phyloP scores from a whole-genome alignment of 2,329 filamentous ascomycete species.

The Tetracladium maxilliforme region DNA sequence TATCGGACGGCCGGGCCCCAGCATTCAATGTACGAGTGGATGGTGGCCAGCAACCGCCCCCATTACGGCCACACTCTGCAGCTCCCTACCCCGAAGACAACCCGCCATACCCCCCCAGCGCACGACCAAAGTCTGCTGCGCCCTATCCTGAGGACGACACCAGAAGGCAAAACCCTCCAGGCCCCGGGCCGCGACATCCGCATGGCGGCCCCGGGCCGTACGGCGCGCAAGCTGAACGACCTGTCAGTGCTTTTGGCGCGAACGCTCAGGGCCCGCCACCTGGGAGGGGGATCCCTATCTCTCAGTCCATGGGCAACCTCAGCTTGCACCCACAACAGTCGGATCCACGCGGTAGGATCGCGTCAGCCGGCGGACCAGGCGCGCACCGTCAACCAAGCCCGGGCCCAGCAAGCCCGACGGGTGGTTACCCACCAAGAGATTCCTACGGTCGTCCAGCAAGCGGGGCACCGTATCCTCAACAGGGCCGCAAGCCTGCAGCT shows the following conservation, averaged over 20 bases:
- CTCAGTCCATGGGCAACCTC: not conserved
- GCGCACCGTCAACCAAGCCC: not conserved
- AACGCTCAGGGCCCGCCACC: not conserved
- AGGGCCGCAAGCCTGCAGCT: conserved; percentile 1
- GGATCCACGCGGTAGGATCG: too few relatives aligned
- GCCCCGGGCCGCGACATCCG: conserved; percentile 27
- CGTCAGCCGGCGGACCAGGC: too few relatives aligned
- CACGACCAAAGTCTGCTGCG: conserved; percentile 39
- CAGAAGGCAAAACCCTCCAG: too few relatives aligned
- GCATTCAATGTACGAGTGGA: conserved; percentile 1
- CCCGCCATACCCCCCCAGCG: conserved; percentile 15
- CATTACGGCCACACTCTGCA: conserved; percentile 1
- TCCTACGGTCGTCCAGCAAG: conserved; percentile 1
- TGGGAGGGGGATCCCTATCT: conserved; percentile 1
- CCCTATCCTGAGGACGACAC: conserved; percentile 60
- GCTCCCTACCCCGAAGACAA: not conserved
- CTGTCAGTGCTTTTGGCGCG: conserved; percentile 15
- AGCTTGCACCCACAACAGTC: too few relatives aligned
- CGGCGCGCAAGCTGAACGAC: conserved; percentile 23
- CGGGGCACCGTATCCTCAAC: not conserved
- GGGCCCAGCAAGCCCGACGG: not conserved
- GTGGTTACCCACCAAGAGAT: conserved; percentile 1
- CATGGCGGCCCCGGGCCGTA: conserved; percentile 15
- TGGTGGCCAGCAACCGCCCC: not conserved
- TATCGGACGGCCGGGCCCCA: conserved; percentile 1